Conservation (phyloP, 2,329 filamentous ascomycete species). For the Colletotrichum costaricense region DNA sequence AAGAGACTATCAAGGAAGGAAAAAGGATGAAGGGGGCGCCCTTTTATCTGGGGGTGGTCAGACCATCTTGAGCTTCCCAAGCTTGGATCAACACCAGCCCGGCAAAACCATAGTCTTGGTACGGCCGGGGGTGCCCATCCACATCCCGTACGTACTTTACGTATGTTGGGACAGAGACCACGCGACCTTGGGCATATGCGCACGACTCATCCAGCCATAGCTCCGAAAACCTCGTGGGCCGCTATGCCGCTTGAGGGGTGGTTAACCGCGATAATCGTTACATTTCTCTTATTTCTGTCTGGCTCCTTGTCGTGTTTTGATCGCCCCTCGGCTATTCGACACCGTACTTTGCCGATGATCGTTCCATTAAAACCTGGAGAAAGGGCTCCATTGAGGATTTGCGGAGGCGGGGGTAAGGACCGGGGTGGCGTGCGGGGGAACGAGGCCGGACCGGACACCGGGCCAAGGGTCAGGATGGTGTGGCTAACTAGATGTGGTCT, state of each 20-base stretch:
- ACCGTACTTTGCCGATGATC: background rate
- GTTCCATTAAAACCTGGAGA: background rate
- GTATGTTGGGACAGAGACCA: background rate
- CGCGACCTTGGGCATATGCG: background rate
- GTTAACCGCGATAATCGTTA: background rate
- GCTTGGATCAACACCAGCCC: background rate
- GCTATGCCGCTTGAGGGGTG: background rate
- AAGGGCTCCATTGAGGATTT: background rate
- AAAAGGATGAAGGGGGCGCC: background rate
- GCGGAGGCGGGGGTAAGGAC: conserved; percentile 19
- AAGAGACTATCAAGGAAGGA: background rate
- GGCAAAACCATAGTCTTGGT: background rate
- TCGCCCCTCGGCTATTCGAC: background rate
- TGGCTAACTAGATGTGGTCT: background rate
- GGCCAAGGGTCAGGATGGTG: background rate
- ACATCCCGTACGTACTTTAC: background rate
- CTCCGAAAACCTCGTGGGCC: background rate
- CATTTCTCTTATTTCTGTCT: background rate
- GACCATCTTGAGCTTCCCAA: too few relatives aligned
- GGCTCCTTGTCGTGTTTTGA: background rate
- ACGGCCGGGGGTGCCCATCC: background rate
- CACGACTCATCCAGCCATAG: background rate
- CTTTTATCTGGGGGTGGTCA: background rate
- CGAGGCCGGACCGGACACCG: conserved; percentile 28
- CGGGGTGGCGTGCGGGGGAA: conserved; percentile 28